A percentile compares a stretch with the other conserved stretches of the same genome.
Conservation (phyloP, 140 eudicot species). For the Ambrosia hybrid region DNA sequence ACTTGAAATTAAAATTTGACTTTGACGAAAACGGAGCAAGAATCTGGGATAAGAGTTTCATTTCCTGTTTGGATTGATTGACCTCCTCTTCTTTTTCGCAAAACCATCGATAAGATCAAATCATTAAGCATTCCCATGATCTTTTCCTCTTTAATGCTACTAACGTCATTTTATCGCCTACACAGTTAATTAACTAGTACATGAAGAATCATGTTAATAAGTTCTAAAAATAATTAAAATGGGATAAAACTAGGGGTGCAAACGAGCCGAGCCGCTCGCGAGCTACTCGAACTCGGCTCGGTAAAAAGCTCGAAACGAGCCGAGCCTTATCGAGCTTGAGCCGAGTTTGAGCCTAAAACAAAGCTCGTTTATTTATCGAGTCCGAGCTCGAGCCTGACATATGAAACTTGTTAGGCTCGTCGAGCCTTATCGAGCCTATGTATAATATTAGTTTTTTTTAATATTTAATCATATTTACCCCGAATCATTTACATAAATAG, state of each 20-base stretch:
- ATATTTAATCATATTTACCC: no score
- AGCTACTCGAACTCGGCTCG: no score
- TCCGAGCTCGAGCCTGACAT: no score
- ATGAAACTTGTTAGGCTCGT: no score
- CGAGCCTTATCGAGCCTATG: no score
- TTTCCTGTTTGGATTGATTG: conserved; percentile 37
- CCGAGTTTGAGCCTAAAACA: no score
- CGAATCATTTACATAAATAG: no score
- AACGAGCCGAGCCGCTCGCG: no score
- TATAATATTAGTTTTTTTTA: no score
- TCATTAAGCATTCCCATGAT: conserved; percentile 52
- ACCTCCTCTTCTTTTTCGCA: conserved; percentile 49
- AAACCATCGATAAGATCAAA: conserved; percentile 52
- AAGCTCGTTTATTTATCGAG: no score
- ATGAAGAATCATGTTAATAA: not conserved
- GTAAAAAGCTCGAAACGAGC: no score
- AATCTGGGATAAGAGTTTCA: conserved; percentile 37
- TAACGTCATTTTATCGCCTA: conserved; percentile 44
- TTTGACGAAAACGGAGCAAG: conserved; percentile 44
- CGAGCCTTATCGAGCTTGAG: no score
- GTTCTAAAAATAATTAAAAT: not conserved
- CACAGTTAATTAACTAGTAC: not conserved
- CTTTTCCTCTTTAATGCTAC: conserved; percentile 36
- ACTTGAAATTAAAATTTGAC: conserved; percentile 47
- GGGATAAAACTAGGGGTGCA: not conserved